Conservation (phyloP, 1,139 yeast species). For the Hyphopichia wangnamkhiaoensis region DNA sequence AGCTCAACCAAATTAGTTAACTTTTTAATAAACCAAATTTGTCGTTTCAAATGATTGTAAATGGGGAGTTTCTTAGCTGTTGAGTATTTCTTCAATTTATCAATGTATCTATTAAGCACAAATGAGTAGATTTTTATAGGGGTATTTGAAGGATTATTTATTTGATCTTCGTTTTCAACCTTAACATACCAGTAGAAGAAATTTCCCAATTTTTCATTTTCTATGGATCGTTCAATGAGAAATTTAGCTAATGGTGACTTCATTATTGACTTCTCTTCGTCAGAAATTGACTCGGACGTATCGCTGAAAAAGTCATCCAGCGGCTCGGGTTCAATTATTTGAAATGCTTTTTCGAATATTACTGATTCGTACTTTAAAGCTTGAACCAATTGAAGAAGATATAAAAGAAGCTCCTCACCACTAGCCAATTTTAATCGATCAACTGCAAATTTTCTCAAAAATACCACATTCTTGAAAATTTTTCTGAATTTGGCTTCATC, state of each 20-base stretch:
- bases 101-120: constrained; percentile 43
- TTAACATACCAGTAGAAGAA: constrained; percentile 90
- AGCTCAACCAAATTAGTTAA: constrained; percentile 43
- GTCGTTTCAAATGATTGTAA: constrained; percentile 42
- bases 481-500: constrained; percentile 35
- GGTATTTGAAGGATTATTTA: constrained; percentile 19
- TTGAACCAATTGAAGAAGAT: constrained; percentile 86
- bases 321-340: not conserved
- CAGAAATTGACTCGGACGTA: not conserved
- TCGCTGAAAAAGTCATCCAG: constrained; percentile 2
- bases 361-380: constrained; percentile 75
- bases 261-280: constrained; percentile 11
- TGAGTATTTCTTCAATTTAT: constrained; percentile 34
- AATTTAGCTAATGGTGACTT: constrained; percentile 75
- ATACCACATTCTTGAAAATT: constrained; percentile 35
- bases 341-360: constrained; percentile 17
- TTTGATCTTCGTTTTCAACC: constrained; percentile 80
- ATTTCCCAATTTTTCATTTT: constrained; percentile 70
- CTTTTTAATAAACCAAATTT: constrained; percentile 48
- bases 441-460: constrained; percentile 82
- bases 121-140: constrained; percentile 30
- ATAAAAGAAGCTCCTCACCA: constrained; percentile 77
- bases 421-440: constrained; percentile 76
- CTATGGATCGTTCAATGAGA: constrained; percentile 69
- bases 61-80: constrained; percentile 31